A percentile compares a stretch with the other conserved stretches of the same genome.
Conservation (phyloP, 192 early-diverging fungal species). For the Rhizophagus prolifer region DNA sequence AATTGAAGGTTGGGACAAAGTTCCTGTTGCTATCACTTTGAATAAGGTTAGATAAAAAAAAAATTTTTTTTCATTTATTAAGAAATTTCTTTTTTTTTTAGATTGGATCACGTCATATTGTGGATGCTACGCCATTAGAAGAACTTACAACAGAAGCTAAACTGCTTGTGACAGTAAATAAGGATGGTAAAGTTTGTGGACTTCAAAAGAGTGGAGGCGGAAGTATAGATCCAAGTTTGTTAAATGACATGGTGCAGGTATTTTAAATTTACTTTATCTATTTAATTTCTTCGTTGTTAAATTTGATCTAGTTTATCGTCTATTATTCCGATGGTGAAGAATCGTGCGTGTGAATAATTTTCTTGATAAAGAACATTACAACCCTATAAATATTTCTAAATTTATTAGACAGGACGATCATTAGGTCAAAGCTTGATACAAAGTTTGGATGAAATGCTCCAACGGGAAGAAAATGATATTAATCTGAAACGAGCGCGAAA, state of each 20-base stretch:
- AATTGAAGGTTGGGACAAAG: conserved; percentile 71
- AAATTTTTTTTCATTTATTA: neutral
- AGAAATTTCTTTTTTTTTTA: conserved; percentile 31
- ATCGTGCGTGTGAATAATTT: no score
- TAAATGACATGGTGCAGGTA: conserved; percentile 82
- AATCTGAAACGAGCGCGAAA: conserved; percentile 43
- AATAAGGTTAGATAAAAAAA: conserved; percentile 59
- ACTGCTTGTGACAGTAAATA: conserved; percentile 81
- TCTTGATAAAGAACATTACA: neutral
- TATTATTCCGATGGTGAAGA: neutral
- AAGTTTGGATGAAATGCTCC: conserved; percentile 47
- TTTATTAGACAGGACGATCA: conserved; percentile 38
- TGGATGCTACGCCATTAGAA: conserved; percentile 88
- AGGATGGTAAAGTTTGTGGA: conserved; percentile 76
- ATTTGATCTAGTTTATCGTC: neutral
- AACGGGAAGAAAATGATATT: conserved; percentile 47
- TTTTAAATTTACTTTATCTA: neutral
- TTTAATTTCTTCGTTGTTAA: neutral
- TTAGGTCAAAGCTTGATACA: conserved; percentile 50
- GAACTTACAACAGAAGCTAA: conserved; percentile 83
- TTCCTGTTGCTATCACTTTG: conserved; percentile 84
- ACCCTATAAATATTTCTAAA: neutral
- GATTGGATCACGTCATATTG: conserved; percentile 81
- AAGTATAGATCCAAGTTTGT: conserved; percentile 71
- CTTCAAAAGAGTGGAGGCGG: conserved; percentile 82